Evolutionary conservation across 2,329 filamentous ascomycete genomes (phyloP).

Genomic region (Anthostomella pinea): DNA sequence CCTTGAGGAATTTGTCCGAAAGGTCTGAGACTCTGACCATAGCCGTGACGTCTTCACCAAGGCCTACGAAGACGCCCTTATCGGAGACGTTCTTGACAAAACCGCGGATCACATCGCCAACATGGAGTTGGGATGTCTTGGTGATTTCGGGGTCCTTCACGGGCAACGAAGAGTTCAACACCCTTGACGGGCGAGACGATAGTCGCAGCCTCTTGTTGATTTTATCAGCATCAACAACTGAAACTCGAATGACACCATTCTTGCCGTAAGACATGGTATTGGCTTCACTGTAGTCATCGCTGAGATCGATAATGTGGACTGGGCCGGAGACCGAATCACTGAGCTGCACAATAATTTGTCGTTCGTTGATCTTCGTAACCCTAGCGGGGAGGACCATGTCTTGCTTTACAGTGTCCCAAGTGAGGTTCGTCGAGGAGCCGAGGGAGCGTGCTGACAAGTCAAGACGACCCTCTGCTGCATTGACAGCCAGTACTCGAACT

Average conservation of each 20-base stretch:
- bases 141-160: constrained; percentile 80
- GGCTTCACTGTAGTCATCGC: constrained; percentile 80
- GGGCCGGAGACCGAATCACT: constrained; percentile 76
- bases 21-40: constrained; percentile 85
- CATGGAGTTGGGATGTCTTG: constrained; percentile 65
- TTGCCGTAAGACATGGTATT: constrained; percentile 73
- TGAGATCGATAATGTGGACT: constrained; percentile 77
- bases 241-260: constrained; percentile 86
- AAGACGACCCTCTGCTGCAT: constrained; percentile 69
- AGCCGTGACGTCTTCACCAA: constrained; percentile 78
- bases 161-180: constrained; percentile 79
- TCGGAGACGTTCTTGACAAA: constrained; percentile 90
- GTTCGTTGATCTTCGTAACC: constrained; percentile 82
- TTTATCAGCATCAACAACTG: constrained; percentile 73
- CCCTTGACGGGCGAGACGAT: constrained; percentile 81
- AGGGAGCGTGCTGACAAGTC: constrained; percentile 79
- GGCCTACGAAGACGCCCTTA: constrained; percentile 81
- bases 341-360: constrained; percentile 80
- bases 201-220: constrained; percentile 82
- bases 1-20: constrained; percentile 87
- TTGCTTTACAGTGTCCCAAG: constrained; percentile 68
- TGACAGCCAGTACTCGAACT: constrained; percentile 73
- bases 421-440: constrained; percentile 54
- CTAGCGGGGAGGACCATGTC: constrained; percentile 81
- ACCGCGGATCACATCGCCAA: constrained; percentile 79